These are phyloP conservation scores for Solanum tarijense DNA, from an alignment of 257 asterid genomes.

Conservation along the genomic window DNA sequence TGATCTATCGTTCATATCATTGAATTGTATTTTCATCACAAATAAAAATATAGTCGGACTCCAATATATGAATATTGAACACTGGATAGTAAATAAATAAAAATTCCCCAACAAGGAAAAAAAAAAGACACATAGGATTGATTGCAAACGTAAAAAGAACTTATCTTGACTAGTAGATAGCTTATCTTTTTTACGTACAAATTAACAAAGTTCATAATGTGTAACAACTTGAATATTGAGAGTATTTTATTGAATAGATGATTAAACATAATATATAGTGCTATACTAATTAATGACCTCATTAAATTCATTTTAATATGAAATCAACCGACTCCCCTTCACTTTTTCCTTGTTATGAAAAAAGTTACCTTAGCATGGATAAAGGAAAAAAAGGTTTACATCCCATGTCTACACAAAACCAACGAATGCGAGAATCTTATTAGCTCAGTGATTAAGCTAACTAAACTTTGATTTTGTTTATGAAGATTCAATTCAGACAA, in stretches of 20 bases:
- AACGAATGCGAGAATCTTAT: fast-evolving
- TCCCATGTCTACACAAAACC: not conserved
- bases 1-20: too few relatives aligned
- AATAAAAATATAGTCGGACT: fast-evolving
- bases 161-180: not conserved
- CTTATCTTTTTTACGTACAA: not conserved
- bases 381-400: not conserved
- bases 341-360: not conserved
- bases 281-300: not conserved
- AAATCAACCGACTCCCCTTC: not conserved
- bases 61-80: too few relatives aligned
- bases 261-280: not conserved
- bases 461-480: too few relatives aligned
- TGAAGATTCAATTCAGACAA: not conserved
- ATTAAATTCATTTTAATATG: not conserved
- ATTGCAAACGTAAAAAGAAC: not conserved
- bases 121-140: too few relatives aligned
- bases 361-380: too few relatives aligned
- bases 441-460: too few relatives aligned
- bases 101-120: too few relatives aligned
- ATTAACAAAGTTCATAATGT: not conserved
- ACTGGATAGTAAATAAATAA: too few relatives aligned
- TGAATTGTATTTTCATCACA: too few relatives aligned
- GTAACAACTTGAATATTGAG: not conserved
- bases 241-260: not conserved